Conservation (phyloP, 2,329 filamentous ascomycete species). For the Talaromyces albobiverticillius region DNA sequence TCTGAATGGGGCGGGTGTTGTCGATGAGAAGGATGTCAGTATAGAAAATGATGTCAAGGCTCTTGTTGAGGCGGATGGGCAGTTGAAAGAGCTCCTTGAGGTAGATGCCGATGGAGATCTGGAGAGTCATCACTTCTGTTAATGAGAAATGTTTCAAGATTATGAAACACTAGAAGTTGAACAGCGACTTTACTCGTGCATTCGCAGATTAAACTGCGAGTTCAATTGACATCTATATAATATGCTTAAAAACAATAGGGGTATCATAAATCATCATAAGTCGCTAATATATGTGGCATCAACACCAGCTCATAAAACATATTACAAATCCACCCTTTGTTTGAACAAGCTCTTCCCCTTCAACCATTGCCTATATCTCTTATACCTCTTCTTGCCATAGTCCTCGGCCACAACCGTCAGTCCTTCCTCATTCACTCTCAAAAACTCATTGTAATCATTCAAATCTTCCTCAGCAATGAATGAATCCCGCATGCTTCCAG, state of each 20-base stretch:
- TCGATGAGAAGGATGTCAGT: constrained; percentile 24
- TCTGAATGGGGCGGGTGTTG: constrained; percentile 21
- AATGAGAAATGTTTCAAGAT: background rate
- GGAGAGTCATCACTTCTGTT: constrained; percentile 18
- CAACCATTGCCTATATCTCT: constrained; percentile 93
- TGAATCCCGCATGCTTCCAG: constrained; percentile 27
- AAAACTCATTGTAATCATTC: constrained; percentile 71
- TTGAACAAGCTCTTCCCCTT: constrained; percentile 95
- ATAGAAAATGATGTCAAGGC: constrained; percentile 33
- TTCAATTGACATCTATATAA: background rate
- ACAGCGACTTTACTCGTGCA: background rate
- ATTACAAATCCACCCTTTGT: constrained; percentile 60
- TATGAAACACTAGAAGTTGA: background rate
- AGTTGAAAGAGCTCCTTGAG: constrained; percentile 28
- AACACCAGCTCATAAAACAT: background rate
- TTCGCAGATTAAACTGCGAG: background rate
- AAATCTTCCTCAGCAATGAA: constrained; percentile 60
- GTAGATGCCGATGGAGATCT: constrained; percentile 3
- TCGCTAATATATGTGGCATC: constrained; percentile 4
- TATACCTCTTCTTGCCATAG: constrained; percentile 88
- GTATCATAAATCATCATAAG: background rate
- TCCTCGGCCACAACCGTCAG: constrained; percentile 87
- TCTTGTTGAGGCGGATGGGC: constrained; percentile 35
- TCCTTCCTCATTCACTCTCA: constrained; percentile 75
- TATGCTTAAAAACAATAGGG: background rate